These are phyloP conservation scores for Clausena lansium DNA, from an alignment of 345 rosid genomes.

Conservation along the genomic window DNA sequence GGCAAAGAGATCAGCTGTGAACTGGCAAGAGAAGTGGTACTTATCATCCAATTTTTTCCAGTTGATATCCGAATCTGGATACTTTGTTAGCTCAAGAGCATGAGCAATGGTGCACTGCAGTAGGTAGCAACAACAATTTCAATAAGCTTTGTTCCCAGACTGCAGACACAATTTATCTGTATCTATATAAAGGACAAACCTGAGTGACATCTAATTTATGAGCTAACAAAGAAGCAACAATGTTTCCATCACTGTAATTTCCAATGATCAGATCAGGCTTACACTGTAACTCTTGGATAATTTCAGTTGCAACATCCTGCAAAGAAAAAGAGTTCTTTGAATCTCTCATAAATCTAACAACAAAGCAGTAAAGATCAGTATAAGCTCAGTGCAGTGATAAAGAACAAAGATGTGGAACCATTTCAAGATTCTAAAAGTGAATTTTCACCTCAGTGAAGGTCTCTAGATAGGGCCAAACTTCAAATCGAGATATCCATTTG, in stretches of 20 bases:
- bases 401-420: too few species aligned
- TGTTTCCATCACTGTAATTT: background rate
- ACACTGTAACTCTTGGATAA: background rate
- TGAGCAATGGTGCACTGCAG: background rate
- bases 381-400: too few species aligned
- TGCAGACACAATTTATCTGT: too few species aligned
- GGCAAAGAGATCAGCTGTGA: background rate
- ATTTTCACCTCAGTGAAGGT: constrained; percentile 71
- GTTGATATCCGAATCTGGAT: background rate
- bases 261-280: background rate
- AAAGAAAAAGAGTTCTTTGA: too few species aligned
- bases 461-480: constrained; percentile 96
- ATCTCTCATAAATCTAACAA: too few species aligned
- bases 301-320: background rate
- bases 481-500: constrained; percentile 87
- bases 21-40: background rate
- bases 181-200: background rate
- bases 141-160: too few species aligned
- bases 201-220: background rate
- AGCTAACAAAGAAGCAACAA: background rate
- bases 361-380: too few species aligned
- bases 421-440: too few species aligned
- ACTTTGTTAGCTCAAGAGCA: background rate
- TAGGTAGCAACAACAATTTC: too few species aligned
- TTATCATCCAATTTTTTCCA: background rate